Evolutionary conservation across 2,329 filamentous ascomycete species (phyloP), one percentile per base, ranked within the genome.

Genomic region (Gliomastix tumulicola): DNA sequence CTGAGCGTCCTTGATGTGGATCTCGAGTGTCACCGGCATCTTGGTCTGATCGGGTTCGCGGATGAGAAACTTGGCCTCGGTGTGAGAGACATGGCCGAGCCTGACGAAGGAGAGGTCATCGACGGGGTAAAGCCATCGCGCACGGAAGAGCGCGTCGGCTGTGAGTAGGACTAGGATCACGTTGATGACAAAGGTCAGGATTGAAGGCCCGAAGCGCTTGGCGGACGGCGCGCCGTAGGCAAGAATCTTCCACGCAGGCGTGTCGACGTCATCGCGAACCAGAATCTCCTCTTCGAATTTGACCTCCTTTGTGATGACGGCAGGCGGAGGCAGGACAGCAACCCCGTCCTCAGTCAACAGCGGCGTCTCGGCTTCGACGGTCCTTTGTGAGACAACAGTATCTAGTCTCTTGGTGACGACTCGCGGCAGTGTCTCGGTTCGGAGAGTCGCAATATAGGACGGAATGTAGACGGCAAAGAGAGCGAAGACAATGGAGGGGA

Each of bases 71-170:
- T 79, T 88, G 17, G 88, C 92, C 38, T 82, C 82, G 0, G 71
- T 76, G 15, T 85, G 75, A 5, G 88, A 94, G 20, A 97, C 82
- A 55, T 90, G 90, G 19, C 92, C 92, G 13, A 95, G 67, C 8
- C 92, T 76, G 28, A 86, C 85, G 56, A 98, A 94, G 0, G 88
- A 86, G 10, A 95, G 66, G 45, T 94, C 80, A 20, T 85, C 65
- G 19, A 71, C 79, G 5, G 82, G 79, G 56, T 94, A 72, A 22
- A 83, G 73, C 41, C 82, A 57, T 10, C 78, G 76, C 3, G 84
- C 82, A 16, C 84, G 77, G 53, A 85, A 88, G 12, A 94, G 69
- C 27, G 89, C 75, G 56, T 98, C 92, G 19, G 82, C 70, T 0
- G 82, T 76, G 59, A 90, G 76, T 8, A 75, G 65, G 6, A 88